A percentile compares a stretch with the other conserved stretches of the same genome.
Evolutionary conservation across 208 protist species (phyloP).

Genomic region (Leishmania gerbilli): DNA sequence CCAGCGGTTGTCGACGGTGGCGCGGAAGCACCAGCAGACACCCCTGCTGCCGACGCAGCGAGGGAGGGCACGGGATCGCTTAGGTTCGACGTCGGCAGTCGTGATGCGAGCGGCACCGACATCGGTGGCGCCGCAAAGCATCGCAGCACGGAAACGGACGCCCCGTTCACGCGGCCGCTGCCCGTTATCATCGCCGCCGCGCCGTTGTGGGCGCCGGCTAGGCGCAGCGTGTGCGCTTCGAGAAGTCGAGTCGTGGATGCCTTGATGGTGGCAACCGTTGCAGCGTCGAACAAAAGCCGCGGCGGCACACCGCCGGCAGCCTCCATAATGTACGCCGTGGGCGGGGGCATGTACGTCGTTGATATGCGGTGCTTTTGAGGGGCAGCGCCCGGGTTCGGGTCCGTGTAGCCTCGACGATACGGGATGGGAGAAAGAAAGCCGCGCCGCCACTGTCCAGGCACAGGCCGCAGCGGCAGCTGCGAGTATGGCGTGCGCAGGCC

Average conservation of each 20-base stretch:
- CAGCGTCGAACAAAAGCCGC: constrained; percentile 16
- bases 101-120: not conserved
- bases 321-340: constrained; percentile 25
- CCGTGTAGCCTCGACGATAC: constrained; percentile 16
- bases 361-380: not conserved
- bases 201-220: not conserved
- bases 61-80: constrained; percentile 11
- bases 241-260: constrained; percentile 9
- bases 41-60: not conserved
- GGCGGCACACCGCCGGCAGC: constrained; percentile 4
- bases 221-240: constrained; percentile 11
- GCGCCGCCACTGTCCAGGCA: not conserved
- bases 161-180: not conserved
- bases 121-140: constrained; percentile 10
- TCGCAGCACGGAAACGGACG: constrained; percentile 7
- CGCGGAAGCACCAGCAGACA: not conserved
- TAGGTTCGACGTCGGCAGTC: not conserved
- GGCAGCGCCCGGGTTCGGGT: constrained; percentile 12
- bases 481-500: not conserved
- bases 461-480: not conserved
- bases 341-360: constrained; percentile 30
- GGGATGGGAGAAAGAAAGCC: constrained; percentile 12
- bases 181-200: not conserved
- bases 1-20: not conserved
- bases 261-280: constrained; percentile 17